A percentile compares a stretch with the other conserved stretches of the same genome.
Conservation (phyloP, 352 stramenopile genomes). For the Globisporangium radiosum region DNA sequence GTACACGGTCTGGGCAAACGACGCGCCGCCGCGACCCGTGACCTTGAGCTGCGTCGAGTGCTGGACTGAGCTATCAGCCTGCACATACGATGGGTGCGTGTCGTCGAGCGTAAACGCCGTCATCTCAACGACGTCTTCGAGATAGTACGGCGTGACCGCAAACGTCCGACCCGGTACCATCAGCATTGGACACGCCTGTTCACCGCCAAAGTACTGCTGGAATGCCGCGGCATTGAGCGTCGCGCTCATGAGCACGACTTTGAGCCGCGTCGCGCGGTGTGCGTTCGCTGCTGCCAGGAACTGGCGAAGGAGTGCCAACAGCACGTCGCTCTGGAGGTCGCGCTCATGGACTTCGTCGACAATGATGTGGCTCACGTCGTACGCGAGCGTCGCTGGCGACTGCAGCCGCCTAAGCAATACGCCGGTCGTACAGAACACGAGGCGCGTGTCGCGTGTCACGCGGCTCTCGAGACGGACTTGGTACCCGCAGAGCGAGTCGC, state of each 20-base stretch:
- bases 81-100: constrained; percentile 40
- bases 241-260: constrained; percentile 96
- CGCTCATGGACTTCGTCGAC: constrained; percentile 98
- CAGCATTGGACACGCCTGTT: constrained; percentile 72
- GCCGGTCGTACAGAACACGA: constrained; percentile 95
- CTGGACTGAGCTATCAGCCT: constrained; percentile 15
- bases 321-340: constrained; percentile 88
- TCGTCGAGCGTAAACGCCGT: constrained; percentile 86
- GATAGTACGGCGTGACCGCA: constrained; percentile 94
- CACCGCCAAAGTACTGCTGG: constrained; percentile 92
- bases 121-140: constrained; percentile 91
- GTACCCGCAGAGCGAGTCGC: constrained; percentile 79
- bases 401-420: constrained; percentile 92
- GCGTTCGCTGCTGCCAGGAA: constrained; percentile 53
- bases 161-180: constrained; percentile 93
- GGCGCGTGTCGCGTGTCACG: constrained; percentile 71
- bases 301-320: constrained; percentile 88
- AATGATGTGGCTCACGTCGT: constrained; percentile 94
- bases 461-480: constrained; percentile 92
- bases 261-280: constrained; percentile 57
- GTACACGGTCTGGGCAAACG: constrained; percentile 52
- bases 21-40: constrained; percentile 54
- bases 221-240: constrained; percentile 95
- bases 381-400: constrained; percentile 55
- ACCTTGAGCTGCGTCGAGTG: constrained; percentile 55